Evolutionary conservation across 805 yeast genomes (phyloP).

Genomic region (Sugiyamaella valdiviana): DNA sequence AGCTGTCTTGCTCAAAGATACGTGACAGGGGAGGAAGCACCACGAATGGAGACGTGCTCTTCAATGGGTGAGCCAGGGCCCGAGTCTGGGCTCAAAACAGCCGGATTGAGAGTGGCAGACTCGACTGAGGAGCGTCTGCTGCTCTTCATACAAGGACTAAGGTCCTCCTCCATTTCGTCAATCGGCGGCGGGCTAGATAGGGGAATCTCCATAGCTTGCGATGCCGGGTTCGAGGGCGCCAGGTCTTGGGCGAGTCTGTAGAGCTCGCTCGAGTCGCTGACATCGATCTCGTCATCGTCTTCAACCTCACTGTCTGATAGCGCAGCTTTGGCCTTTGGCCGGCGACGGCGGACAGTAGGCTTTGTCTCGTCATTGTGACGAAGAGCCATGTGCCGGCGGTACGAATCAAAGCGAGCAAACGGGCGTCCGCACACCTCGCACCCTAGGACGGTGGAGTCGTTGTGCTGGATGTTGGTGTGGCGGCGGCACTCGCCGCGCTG

Average conservation of each 20-base stretch:
- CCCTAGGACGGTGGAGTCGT: constrained; percentile 18
- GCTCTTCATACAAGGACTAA: too few relatives aligned
- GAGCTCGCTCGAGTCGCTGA: not conserved
- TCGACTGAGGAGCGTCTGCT: not conserved
- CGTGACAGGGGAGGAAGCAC: too few relatives aligned
- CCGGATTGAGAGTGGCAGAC: not conserved
- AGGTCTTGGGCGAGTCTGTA: not conserved
- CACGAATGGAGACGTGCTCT: not conserved
- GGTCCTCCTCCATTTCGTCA: too few relatives aligned
- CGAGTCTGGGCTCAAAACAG: not conserved
- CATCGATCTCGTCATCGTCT: not conserved
- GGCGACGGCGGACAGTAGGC: not conserved
- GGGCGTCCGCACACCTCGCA: constrained; percentile 21
- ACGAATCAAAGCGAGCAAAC: constrained; percentile 31
- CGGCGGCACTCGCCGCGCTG: constrained; percentile 34
- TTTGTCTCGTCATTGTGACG: constrained; percentile 25
- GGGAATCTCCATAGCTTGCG: not conserved
- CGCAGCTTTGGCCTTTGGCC: not conserved
- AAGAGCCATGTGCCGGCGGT: constrained; percentile 32
- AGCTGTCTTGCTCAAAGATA: too few relatives aligned
- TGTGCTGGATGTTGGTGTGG: constrained; percentile 30
- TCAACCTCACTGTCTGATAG: not conserved
- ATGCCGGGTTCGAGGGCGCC: not conserved
- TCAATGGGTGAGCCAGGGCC: not conserved
- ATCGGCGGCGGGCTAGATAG: too few relatives aligned